These are phyloP conservation scores for Hirsutella rhossiliensis DNA, from an alignment of 2,329 filamentous ascomycete species.

Conservation along the genomic window DNA sequence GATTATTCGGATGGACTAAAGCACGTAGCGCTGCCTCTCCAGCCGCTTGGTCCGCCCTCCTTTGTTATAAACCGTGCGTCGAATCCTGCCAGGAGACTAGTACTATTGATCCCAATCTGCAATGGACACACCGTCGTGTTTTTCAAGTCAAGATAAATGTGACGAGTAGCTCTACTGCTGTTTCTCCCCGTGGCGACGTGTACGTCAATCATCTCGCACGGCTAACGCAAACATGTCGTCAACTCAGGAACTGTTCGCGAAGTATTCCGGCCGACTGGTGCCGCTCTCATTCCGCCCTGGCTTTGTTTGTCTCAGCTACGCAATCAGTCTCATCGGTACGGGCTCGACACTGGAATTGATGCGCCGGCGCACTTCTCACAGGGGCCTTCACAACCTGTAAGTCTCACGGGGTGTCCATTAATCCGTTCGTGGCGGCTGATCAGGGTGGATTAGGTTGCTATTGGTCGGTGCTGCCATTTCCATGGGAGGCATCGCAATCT, in stretches of 20 bases:
- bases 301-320: conserved; percentile 60
- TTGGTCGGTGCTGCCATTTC: conserved; percentile 52
- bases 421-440: neutral
- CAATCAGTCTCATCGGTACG: conserved; percentile 68
- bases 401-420: conserved; percentile 6
- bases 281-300: conserved; percentile 40
- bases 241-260: conserved; percentile 17
- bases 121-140: neutral
- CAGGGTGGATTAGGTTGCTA: conserved; percentile 35
- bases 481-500: conserved; percentile 65
- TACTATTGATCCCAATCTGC: neutral
- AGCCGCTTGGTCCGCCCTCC: neutral
- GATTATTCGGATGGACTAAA: neutral
- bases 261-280: conserved; percentile 32
- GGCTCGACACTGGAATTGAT: conserved; percentile 72
- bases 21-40: neutral
- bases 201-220: too few species aligned
- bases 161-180: neutral
- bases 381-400: conserved; percentile 59
- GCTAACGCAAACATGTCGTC: conserved; percentile 1
- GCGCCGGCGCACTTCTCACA: conserved; percentile 59
- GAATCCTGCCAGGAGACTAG: neutral
- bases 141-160: neutral
- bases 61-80: neutral
- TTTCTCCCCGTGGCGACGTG: too few species aligned